Evolutionary conservation across 805 yeast species (phyloP), one percentile per base, ranked within the genome.

Genomic region (Brettanomyces sp.): DNA sequence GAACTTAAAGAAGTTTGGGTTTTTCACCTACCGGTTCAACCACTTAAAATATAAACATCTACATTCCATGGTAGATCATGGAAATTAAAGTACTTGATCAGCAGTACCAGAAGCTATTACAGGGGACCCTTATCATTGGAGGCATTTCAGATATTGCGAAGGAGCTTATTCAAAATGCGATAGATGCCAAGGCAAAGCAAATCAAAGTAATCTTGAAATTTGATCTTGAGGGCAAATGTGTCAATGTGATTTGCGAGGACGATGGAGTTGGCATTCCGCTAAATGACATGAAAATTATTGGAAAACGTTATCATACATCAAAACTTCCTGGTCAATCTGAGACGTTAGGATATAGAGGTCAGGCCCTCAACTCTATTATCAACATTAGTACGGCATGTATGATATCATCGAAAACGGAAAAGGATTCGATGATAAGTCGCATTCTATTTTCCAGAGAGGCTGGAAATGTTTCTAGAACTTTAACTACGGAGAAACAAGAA

Each of bases 301-400:
- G 84, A 0, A 42, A 50, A 12, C 62, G 70, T 18, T 67, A 76
- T 54, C 64, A 63, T 46, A 82, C 91, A 0, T 80, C 90, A 0
- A 85, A 82, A 53, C 39, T 76, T 3, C 32, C 32, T 8, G 56
- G 53, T 12, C 14, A 42, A 0, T 58, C 73, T 3, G 44, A 45
- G 1, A 75, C 82, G 0, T 75, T 70, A 51, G 95, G 95, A 1
- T 85, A 80, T 56, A 69, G 85, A 42, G 95, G 95, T 1, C 85
- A 81, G 52, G 84, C 93, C 0, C 52, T 87, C 14, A 66, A 70
- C 44, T 70, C 82, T 0, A 63, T 87, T 3, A 60, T 79, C n/a
- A 55, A 68, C 0, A 59, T 86, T 1, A 57, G 69, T 1, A 73
- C 91, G 0, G 75, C 73, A 12, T 23, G 43, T 9, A 41, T 44